Conservation (phyloP, 208 protist genomes). For the Strigomonas oncopelti region DNA sequence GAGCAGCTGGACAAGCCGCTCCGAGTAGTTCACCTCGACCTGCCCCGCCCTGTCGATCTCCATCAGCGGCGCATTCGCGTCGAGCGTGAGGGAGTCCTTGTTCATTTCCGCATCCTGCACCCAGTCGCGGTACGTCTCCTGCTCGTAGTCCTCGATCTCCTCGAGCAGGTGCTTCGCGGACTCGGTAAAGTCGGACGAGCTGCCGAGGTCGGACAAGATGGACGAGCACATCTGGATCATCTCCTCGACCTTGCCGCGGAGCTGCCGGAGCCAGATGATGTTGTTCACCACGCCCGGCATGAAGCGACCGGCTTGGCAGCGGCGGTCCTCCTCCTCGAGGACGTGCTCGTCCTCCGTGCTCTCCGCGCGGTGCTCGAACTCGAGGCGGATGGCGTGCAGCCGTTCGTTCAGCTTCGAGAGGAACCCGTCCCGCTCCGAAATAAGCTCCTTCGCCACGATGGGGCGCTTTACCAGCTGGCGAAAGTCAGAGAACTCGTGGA, state of each 20-base stretch:
- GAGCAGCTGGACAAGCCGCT: conserved; percentile 86
- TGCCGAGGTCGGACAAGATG: conserved; percentile 77
- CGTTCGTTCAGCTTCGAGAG: conserved; percentile 87
- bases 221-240: conserved; percentile 75
- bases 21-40: conserved; percentile 87
- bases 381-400: conserved; percentile 72
- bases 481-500: conserved; percentile 82
- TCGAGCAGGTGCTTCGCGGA: conserved; percentile 57
- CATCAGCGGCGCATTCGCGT: conserved; percentile 83
- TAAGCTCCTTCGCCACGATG: conserved; percentile 84
- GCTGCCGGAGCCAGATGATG: conserved; percentile 88
- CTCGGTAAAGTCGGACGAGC: conserved; percentile 51
- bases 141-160: conserved; percentile 85
- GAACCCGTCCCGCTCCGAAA: conserved; percentile 75
- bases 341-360: conserved; percentile 67
- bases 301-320: conserved; percentile 85
- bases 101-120: conserved; percentile 69
- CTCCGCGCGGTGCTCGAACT: conserved; percentile 83
- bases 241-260: conserved; percentile 67
- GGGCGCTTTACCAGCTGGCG: conserved; percentile 80
- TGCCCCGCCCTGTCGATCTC: conserved; percentile 73
- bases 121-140: conserved; percentile 83
- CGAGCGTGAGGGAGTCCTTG: conserved; percentile 59
- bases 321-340: conserved; percentile 82
- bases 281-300: conserved; percentile 90